Evolutionary conservation across 257 asterid genomes (phyloP).

Genomic region (Solanum bulbocastanum): DNA sequence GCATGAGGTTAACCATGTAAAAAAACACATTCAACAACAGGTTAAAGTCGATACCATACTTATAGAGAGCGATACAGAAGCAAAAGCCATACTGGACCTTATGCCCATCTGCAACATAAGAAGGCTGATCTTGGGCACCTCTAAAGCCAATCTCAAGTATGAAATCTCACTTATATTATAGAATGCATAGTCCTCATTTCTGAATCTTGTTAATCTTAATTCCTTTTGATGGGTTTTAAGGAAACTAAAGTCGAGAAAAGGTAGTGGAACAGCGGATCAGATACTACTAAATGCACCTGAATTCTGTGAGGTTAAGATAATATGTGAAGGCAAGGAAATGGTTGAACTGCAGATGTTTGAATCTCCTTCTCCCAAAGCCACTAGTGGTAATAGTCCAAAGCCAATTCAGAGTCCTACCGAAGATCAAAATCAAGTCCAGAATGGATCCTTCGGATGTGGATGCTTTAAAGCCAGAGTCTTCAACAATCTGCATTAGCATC

Average conservation of each 20-base stretch:
- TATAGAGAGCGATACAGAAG: constrained; percentile 66
- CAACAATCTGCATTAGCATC: not conserved
- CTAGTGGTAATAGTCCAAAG: not conserved
- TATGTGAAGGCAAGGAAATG: constrained; percentile 67
- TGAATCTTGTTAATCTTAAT: not conserved
- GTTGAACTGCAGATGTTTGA: constrained; percentile 6
- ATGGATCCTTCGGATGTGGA: constrained; percentile 20
- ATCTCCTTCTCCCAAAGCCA: constrained; percentile 23
- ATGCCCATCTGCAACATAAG: constrained; percentile 64
- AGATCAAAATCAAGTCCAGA: not conserved
- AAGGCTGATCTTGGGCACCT: constrained; percentile 47
- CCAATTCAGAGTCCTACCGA: not conserved
- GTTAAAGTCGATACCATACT: constrained; percentile 62
- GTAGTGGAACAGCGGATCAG: constrained; percentile 32
- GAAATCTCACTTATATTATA: not conserved
- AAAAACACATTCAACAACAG: constrained; percentile 7
- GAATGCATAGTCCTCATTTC: not conserved
- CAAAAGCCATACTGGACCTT: constrained; percentile 67
- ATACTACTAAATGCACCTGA: constrained; percentile 47
- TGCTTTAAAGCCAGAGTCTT: constrained; percentile 21
- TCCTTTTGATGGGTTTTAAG: constrained; percentile 4
- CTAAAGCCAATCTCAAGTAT: constrained; percentile 48
- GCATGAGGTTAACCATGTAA: not conserved
- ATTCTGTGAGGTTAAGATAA: constrained; percentile 59
- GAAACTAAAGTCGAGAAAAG: constrained; percentile 38